Evolutionary conservation across 768 basidiomycete species (phyloP).

Genomic region (Suillus sp.): DNA sequence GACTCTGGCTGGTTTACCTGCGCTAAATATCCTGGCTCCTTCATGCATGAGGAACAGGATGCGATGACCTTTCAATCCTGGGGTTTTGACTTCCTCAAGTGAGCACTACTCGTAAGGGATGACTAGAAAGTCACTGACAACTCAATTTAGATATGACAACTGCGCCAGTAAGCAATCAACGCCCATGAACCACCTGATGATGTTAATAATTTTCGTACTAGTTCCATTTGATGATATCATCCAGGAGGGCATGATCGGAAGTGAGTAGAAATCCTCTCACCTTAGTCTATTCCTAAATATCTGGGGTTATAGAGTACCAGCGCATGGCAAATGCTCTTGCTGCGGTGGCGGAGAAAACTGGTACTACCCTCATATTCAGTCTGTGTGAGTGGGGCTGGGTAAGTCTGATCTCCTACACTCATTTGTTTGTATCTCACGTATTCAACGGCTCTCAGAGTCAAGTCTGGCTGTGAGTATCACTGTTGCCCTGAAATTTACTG

Average conservation of each 20-base stretch:
- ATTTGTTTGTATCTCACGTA: neutral
- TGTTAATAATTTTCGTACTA: constrained; percentile 22
- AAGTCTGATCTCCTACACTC: constrained; percentile 22
- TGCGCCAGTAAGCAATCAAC: constrained; percentile 46
- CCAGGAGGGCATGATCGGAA: constrained; percentile 53
- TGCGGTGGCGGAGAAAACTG: constrained; percentile 44
- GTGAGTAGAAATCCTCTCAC: constrained; percentile 34
- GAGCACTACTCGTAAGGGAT: constrained; percentile 20
- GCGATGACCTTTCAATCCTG: constrained; percentile 57
- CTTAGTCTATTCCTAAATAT: constrained; percentile 6
- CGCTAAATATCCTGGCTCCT: constrained; percentile 61
- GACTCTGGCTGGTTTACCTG: constrained; percentile 74
- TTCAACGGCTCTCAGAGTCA: constrained; percentile 41
- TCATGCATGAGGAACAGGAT: constrained; percentile 61
- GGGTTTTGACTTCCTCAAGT: constrained; percentile 70
- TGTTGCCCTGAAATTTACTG: constrained; percentile 21
- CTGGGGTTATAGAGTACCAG: constrained; percentile 46
- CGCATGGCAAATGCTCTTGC: constrained; percentile 62
- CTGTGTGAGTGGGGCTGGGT: constrained; percentile 72
- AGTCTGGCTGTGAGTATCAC: constrained; percentile 59
- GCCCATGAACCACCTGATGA: neutral
- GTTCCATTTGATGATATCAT: constrained; percentile 59
- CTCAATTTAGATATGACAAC: constrained; percentile 52
- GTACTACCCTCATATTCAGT: constrained; percentile 59
- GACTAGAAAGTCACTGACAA: constrained; percentile 7